Conservation (phyloP, 371 early-diverging fungal genomes). For the Coemansia linderi region DNA sequence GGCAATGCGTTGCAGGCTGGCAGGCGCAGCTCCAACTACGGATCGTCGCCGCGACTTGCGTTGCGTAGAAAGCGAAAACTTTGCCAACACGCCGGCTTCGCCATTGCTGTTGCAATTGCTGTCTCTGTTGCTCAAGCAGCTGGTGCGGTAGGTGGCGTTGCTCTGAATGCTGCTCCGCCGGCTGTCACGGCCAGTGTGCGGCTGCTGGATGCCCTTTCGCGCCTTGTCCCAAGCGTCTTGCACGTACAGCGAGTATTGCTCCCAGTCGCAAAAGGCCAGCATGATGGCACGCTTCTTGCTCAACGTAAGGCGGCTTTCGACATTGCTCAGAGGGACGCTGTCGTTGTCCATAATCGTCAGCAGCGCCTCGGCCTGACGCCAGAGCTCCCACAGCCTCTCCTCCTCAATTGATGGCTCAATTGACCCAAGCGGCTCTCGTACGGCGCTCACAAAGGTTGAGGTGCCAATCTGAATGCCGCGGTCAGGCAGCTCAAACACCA, state of each 20-base stretch:
- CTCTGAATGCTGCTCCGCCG: conserved; percentile 34
- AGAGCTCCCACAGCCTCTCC: conserved; percentile 55
- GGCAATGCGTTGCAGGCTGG: conserved; percentile 52
- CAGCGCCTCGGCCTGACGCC: conserved; percentile 54
- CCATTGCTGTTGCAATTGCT: conserved; percentile 11
- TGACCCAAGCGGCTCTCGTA: conserved; percentile 44
- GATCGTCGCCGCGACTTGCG: conserved; percentile 51
- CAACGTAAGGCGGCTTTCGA: conserved; percentile 41
- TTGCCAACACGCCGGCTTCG: conserved; percentile 21
- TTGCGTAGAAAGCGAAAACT: conserved; percentile 45
- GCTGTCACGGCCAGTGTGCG: conserved; percentile 17
- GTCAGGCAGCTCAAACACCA: conserved; percentile 52
- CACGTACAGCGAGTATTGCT: conserved; percentile 53
- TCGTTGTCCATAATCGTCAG: conserved; percentile 53
- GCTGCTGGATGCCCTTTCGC: conserved; percentile 41
- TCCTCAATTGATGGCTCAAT: conserved; percentile 52
- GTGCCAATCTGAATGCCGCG: conserved; percentile 49
- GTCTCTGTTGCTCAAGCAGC: conserved; percentile 5
- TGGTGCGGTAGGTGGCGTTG: conserved; percentile 12
- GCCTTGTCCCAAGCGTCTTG: conserved; percentile 54
- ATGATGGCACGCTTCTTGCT: conserved; percentile 54
- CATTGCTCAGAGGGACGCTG: conserved; percentile 32
- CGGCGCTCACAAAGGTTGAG: conserved; percentile 36
- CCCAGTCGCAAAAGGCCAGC: conserved; percentile 54
- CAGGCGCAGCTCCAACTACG: conserved; percentile 47